Base-by-base conservation (phyloP, 805 yeast species). In the Pichia rugopelliculosa region DNA sequence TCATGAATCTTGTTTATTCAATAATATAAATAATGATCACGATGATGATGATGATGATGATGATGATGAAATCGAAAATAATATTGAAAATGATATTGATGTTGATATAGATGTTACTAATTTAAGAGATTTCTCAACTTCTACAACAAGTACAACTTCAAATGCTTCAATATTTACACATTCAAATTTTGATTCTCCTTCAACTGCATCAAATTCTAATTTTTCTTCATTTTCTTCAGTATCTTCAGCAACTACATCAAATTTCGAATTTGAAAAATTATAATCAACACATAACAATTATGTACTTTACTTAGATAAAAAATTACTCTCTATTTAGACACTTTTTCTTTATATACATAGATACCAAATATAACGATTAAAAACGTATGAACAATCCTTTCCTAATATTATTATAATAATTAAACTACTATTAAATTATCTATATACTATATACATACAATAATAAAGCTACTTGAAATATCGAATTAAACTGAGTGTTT, bases 181-280 rank as follows among this genome's bases (percentile, higher is more conserved):
- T 0, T 61, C 64, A 30, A 30, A 30, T 10, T 60, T 55, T 49
- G 58, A 57, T 39, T 62, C 67, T 5, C 67, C 67, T 13, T 60
- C 66, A 21, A 30, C 34, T 10, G n/a, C 34, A 6, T 30, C 34
- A n/a, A n/a, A 30, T 30, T 30, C 34, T 10, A 60, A 62, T 43
- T 60, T 60, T 40, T 64, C 68, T 4, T 59, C 65, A 7, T 63
- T 60, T 46, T 57, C 65, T 17, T 63, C 66, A 3, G 52, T 57
- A 5, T 62, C 67, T 15, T 61, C 66, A 13, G 60, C 58, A 43
- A 61, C 65, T 1, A 60, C 66, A 3, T 7, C 34, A 6, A 30
- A 30, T 30, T 30, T 30, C 34, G 34, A 30, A 3, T 30, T 30
- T 30, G 34, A 30, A n/a, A 30, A 30, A 8, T 15, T 30, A 30